These are phyloP conservation scores for Capronia coronata DNA, from an alignment of 2,329 filamentous ascomycete species.

Conservation along the genomic window DNA sequence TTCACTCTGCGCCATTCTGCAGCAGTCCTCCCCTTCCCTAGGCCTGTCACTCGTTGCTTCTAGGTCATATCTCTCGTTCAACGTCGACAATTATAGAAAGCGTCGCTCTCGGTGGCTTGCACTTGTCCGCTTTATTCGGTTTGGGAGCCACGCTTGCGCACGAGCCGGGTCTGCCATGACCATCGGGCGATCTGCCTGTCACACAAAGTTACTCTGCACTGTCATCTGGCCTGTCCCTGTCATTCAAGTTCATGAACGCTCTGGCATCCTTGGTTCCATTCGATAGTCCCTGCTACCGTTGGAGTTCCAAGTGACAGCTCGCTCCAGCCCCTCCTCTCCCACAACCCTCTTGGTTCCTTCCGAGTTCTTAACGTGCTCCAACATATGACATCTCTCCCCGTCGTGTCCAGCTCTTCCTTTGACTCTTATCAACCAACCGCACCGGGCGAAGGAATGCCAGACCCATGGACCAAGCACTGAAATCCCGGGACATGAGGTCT, in stretches of 20 bases:
- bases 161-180: conserved; percentile 6
- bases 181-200: conserved; percentile 6
- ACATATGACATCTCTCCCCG: background rate
- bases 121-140: conserved; percentile 2
- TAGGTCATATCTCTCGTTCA: conserved; percentile 13
- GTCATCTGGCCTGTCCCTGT: conserved; percentile 5
- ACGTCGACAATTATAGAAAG: conserved; percentile 15
- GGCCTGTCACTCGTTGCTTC: conserved; percentile 8
- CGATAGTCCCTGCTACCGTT: conserved; percentile 19
- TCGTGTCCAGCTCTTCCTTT: conserved; percentile 1
- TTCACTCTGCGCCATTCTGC: conserved; percentile 3
- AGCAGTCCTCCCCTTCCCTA: conserved; percentile 6
- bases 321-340: conserved; percentile 4
- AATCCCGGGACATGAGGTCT: conserved; percentile 19
- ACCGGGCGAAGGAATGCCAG: background rate
- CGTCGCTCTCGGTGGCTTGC: conserved; percentile 15
- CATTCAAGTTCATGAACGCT: conserved; percentile 11
- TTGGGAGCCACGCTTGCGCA: conserved; percentile 1
- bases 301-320: conserved; percentile 23
- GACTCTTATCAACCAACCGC: conserved; percentile 2
- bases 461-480: conserved; percentile 24
- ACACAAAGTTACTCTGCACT: background rate
- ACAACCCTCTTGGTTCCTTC: conserved; percentile 7
- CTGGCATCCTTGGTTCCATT: conserved; percentile 17
- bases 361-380: conserved; percentile 4